Percentiles rank a stretch among this genome's conserved stretches.
Evolutionary conservation across 257 asterid species (phyloP).

Genomic region (Solanum boliviense): DNA sequence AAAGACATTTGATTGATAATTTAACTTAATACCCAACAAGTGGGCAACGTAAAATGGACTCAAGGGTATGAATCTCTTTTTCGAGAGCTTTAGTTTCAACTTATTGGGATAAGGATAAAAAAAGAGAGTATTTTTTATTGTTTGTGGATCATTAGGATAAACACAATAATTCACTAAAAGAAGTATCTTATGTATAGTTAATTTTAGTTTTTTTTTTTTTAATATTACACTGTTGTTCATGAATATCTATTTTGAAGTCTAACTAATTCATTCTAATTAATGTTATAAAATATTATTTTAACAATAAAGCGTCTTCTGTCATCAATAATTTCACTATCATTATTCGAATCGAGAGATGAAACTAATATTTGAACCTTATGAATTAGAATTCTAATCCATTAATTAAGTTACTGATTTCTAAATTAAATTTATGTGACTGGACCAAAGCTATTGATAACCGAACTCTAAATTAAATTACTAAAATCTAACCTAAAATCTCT

Average conservation of each 20-base stretch:
- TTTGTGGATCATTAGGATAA: background rate
- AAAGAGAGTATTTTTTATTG: background rate
- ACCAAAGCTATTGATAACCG: background rate
- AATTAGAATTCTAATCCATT: background rate
- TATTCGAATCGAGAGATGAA: fast-evolving
- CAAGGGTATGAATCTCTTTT: constrained; percentile 3
- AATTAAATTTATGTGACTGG: background rate
- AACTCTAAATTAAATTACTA: background rate
- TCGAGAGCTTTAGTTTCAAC: background rate
- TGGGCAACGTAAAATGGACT: background rate
- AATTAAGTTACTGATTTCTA: background rate
- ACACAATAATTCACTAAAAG: background rate
- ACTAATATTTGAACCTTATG: background rate
- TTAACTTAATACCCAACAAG: background rate
- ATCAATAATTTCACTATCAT: background rate
- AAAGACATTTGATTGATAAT: background rate
- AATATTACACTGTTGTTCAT: background rate
- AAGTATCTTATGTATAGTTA: background rate
- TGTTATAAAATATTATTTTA: background rate
- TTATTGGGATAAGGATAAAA: background rate
- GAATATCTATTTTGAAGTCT: background rate
- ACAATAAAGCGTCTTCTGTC: fast-evolving
- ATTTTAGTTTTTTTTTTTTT: background rate
- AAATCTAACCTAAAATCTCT: fast-evolving
- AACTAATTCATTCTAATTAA: background rate